Conservation (phyloP, 2,329 filamentous ascomycete species). For the Arthrobotrys sphaeroides region DNA sequence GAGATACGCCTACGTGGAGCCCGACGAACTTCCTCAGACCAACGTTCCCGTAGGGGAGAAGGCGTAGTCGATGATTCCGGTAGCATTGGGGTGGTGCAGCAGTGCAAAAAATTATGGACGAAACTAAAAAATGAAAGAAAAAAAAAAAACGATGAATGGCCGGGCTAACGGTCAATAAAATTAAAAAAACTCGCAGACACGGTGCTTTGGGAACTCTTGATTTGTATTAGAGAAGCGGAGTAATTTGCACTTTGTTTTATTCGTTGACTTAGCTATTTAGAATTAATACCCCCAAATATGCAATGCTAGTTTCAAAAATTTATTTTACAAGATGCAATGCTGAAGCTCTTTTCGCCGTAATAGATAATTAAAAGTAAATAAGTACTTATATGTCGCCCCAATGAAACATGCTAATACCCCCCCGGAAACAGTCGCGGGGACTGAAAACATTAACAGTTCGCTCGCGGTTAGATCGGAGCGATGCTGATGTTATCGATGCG, state of each 20-base stretch:
- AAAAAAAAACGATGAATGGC: too few species aligned
- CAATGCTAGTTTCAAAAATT: not conserved
- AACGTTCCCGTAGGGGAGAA: slow-evolving; percentile 30
- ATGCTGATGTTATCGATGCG: slow-evolving; percentile 8
- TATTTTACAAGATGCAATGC: not conserved
- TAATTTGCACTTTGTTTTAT: not conserved
- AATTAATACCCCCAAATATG: not conserved
- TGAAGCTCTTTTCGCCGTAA: not conserved
- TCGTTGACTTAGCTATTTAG: not conserved
- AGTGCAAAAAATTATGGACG: too few species aligned
- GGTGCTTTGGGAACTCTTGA: not conserved
- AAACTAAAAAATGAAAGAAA: not conserved
- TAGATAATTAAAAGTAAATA: not conserved
- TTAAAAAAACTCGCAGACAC: too few species aligned
- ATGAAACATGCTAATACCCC: too few species aligned
- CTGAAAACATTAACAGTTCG: not conserved
- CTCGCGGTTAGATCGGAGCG: not conserved
- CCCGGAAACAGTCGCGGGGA: too few species aligned
- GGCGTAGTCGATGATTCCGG: not conserved
- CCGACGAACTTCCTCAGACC: slow-evolving; percentile 63
- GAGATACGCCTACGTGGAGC: slow-evolving; percentile 75
- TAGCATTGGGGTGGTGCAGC: too few species aligned
- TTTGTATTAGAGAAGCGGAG: not conserved
- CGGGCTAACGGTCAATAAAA: too few species aligned
- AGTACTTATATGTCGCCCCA: too few species aligned